Conservation (phyloP, 2,329 filamentous ascomycete genomes). For the Verruconis gallopava region DNA sequence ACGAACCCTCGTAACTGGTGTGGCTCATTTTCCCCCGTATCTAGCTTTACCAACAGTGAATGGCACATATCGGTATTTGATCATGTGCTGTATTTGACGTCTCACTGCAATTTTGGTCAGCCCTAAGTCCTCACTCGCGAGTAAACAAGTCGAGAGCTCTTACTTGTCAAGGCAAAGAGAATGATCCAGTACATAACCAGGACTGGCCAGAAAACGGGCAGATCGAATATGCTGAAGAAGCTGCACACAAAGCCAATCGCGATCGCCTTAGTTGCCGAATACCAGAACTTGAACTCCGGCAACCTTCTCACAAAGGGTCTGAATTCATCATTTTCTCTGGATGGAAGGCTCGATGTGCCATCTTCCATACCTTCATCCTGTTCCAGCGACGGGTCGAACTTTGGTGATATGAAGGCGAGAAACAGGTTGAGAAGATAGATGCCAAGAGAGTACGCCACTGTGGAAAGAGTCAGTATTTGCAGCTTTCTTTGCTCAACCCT, state of each 20-base stretch:
- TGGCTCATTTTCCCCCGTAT: conserved; percentile 35
- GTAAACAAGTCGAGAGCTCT: conserved; percentile 30
- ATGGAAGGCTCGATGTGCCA: conserved; percentile 67
- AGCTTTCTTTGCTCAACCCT: not conserved
- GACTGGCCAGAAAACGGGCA: conserved; percentile 98
- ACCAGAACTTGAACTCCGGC: conserved; percentile 99
- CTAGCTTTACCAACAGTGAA: conserved; percentile 84
- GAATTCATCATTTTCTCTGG: conserved; percentile 95
- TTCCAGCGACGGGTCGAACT: conserved; percentile 96
- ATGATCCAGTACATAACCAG: conserved; percentile 98
- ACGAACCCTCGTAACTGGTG: too few relatives aligned
- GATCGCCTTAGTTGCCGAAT: conserved; percentile 81
- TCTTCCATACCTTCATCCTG: conserved; percentile 95
- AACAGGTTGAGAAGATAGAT: conserved; percentile 99
- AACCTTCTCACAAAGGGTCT: conserved; percentile 90
- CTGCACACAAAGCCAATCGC: conserved; percentile 73
- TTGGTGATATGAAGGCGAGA: conserved; percentile 94
- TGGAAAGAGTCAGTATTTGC: not conserved
- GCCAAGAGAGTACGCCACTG: conserved; percentile 91
- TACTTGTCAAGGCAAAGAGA: conserved; percentile 88
- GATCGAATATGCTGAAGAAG: conserved; percentile 89
- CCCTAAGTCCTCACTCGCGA: not conserved
- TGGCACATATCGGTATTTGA: conserved; percentile 97
- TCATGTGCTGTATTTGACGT: conserved; percentile 99
- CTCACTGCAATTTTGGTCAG: conserved; percentile 51